phyloP scores from a whole-genome alignment of 2,329 filamentous ascomycete genomes.

The Nannizzia gypsea region DNA sequence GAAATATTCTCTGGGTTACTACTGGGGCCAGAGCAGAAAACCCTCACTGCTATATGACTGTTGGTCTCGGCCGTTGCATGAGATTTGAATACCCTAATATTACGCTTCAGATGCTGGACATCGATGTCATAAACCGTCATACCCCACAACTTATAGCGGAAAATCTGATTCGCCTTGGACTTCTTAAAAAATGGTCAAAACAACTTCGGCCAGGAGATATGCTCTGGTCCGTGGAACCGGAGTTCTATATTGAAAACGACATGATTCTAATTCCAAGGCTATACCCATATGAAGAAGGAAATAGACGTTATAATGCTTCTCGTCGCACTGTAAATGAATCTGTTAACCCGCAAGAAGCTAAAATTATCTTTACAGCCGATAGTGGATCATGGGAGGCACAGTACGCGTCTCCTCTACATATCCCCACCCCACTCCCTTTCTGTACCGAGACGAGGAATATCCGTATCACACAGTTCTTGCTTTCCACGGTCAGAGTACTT shows the following conservation, averaged over 20 bases:
- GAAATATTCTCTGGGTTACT: neutral
- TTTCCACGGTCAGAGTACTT: too few species aligned
- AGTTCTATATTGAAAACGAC: neutral
- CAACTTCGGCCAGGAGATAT: neutral
- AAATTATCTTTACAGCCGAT: too few species aligned
- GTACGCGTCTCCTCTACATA: too few species aligned
- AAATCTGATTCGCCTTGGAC: neutral
- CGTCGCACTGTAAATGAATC: neutral
- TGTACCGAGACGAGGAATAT: too few species aligned
- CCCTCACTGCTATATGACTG: neutral
- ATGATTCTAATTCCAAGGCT: neutral
- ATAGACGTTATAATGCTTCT: neutral
- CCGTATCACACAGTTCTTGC: too few species aligned
- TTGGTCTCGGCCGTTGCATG: conserved; percentile 6
- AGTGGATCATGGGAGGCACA: too few species aligned
- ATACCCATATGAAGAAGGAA: neutral
- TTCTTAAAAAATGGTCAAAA: neutral
- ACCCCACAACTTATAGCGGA: neutral
- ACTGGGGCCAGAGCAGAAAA: neutral
- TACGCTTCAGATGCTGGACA: conserved; percentile 7
- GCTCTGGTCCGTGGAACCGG: neutral
- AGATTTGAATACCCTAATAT: conserved; percentile 2
- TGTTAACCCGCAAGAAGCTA: neutral
- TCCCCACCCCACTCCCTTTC: too few species aligned
- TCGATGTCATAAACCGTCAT: neutral